A percentile compares a stretch with the other conserved stretches of the same genome.
These are phyloP conservation scores for Punctularia strigosozonata DNA, from an alignment of 768 basidiomycete species.

Conservation along the genomic window DNA sequence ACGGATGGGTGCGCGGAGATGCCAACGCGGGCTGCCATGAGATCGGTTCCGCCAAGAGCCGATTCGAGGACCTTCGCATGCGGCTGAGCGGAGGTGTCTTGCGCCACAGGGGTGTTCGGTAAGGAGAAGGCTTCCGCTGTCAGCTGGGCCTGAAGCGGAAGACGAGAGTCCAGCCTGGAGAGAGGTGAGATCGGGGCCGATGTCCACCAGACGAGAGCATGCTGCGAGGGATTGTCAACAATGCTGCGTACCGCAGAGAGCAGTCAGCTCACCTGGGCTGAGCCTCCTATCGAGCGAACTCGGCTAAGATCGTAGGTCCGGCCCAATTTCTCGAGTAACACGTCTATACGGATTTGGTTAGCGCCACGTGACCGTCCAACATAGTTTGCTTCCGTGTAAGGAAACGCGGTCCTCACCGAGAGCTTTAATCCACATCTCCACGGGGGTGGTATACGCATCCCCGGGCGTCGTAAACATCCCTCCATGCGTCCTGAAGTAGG, in stretches of 20 bases:
- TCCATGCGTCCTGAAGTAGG: constrained; percentile 55
- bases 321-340: constrained; percentile 63
- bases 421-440: constrained; percentile 86
- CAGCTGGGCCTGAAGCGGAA: constrained; percentile 62
- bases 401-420: constrained; percentile 45
- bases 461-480: constrained; percentile 82
- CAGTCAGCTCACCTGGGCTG: constrained; percentile 50
- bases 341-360: too few species aligned
- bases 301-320: constrained; percentile 57
- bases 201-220: constrained; percentile 84
- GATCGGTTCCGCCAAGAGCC: constrained; percentile 66
- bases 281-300: constrained; percentile 67
- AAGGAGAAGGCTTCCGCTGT: constrained; percentile 55
- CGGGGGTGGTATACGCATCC: constrained; percentile 78
- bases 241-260: constrained; percentile 3
- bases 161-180: constrained; percentile 58
- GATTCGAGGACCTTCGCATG: constrained; percentile 69
- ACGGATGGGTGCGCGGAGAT: constrained; percentile 60
- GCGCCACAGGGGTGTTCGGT: constrained; percentile 62
- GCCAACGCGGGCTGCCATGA: constrained; percentile 67
- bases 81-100: constrained; percentile 72
- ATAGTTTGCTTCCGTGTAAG: constrained; percentile 52
- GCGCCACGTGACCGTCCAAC: too few species aligned
- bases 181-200: constrained; percentile 63
- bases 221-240: constrained; percentile 19